phyloP scores from a whole-genome alignment of 192 early-diverging fungal species.

The Podila epigama region DNA sequence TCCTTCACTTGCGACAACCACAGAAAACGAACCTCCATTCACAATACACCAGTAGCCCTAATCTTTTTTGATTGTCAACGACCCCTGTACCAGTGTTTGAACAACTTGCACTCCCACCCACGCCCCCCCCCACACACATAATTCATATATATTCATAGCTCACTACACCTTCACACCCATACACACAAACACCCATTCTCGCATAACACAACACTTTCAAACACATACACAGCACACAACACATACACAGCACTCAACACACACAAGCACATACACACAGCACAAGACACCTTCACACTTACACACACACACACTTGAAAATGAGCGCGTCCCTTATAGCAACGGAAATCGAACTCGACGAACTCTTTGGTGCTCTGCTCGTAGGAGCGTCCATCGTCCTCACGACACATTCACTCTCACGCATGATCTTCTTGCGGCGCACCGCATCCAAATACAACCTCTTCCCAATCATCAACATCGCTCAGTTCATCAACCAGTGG shows the following conservation, averaged over 20 bases:
- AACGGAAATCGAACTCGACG: constrained; percentile 13
- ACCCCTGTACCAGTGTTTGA: no score
- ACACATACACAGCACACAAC: no score
- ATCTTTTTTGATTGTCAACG: no score
- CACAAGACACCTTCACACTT: not conserved
- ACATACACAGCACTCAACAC: no score
- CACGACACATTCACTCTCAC: constrained; percentile 33
- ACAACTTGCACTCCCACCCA: not conserved
- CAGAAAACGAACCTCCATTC: no score
- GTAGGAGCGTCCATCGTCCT: constrained; percentile 42
- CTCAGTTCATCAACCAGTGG: constrained; percentile 43
- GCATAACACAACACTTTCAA: no score
- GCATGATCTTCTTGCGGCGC: constrained; percentile 42
- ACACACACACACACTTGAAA: not conserved
- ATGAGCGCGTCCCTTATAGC: constrained; percentile 34
- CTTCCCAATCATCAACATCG: constrained; percentile 50
- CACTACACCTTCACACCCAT: not conserved
- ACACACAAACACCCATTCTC: not conserved
- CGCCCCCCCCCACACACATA: not conserved
- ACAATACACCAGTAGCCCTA: no score
- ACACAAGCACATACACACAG: no score
- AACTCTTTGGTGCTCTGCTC: constrained; percentile 37
- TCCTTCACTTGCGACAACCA: no score
- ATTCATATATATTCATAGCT: not conserved
- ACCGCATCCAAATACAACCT: constrained; percentile 42